Evolutionary conservation across 129 eudicot genomes (phyloP), one percentile per base, ranked within the genome.

Genomic region (Artemisia argyi): DNA sequence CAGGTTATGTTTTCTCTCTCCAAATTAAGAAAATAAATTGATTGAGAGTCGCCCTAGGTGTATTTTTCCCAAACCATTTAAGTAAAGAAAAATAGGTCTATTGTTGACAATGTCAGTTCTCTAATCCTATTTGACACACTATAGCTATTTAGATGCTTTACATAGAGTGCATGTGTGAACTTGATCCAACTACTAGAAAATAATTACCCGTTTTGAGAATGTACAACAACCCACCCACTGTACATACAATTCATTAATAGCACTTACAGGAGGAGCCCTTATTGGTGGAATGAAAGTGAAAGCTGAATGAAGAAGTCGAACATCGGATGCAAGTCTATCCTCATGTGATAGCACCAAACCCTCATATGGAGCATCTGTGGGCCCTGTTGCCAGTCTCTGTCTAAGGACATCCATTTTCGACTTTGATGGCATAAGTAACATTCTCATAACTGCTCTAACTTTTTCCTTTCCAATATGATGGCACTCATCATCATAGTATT

Each of bases 241-340:
- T 49, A 7, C 24, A 13, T 62, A 35, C 17, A 64, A 63, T 35
- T 67, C 14, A 47, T 16, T 65, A 22, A 35, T 39, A 69, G 73
- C 20, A 82, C 86, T 79, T 88, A 90, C 99, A 69, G 97, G 97
- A 39, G 99, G 97, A 54, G 99, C 97, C 76, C 99, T 88, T 70
- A 89, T 78, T 53, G 80, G 80, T n/a, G 99, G 99, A 71, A 94
- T 94, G 82, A 83, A 88, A 66, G 97, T 85, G 65, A 88, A 86
- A 24, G 89, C 75, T 48, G 99, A 88, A 86, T 86, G 91, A 75
- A 94, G 89, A 70, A 94, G 83, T 18, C 86, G 83, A 66, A 81
- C 54, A 66, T 86, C 80, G 28, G 99, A 87, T 56, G 82, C 63
- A 80, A 90, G 82, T 63, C 99, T 90, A 77, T 94, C 97, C 71